Conservation (phyloP, 169 alveolate species). For the Cryptosporidium tyzzeri region DNA sequence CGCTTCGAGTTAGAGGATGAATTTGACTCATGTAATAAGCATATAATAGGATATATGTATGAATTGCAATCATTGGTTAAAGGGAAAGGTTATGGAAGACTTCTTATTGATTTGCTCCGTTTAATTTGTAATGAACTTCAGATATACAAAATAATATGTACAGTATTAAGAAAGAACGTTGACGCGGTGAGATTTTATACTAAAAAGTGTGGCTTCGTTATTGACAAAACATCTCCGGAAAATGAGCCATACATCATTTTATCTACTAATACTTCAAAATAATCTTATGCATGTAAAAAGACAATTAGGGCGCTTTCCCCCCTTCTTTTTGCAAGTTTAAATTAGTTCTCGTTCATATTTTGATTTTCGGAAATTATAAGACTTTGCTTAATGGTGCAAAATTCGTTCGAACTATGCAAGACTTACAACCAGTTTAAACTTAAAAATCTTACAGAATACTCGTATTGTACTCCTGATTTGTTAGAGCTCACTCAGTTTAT, state of each 20-base stretch:
- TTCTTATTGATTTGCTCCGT: slow-evolving; percentile 19
- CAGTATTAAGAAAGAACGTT: slow-evolving; percentile 27
- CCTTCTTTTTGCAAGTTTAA: background rate
- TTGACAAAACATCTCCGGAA: slow-evolving; percentile 59
- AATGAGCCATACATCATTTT: slow-evolving; percentile 42
- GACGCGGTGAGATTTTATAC: slow-evolving; percentile 36
- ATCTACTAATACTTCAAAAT: slow-evolving; percentile 1
- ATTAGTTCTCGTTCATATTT: background rate
- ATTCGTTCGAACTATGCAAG: slow-evolving; percentile 5
- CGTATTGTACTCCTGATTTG: slow-evolving; percentile 38
- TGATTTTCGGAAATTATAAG: background rate
- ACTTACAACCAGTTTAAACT: background rate
- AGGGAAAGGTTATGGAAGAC: slow-evolving; percentile 58
- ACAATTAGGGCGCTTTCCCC: background rate
- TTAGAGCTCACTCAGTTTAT: slow-evolving; percentile 53
- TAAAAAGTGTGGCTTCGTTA: slow-evolving; percentile 17
- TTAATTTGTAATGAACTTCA: slow-evolving; percentile 3
- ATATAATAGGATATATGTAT: slow-evolving; percentile 60
- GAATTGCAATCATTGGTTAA: slow-evolving; percentile 38
- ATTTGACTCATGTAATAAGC: background rate
- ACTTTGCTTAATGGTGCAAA: background rate
- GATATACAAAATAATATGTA: slow-evolving; percentile 50
- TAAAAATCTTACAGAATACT: slow-evolving; percentile 21
- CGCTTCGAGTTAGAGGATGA: slow-evolving; percentile 44
- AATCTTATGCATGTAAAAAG: background rate